Base-by-base conservation (phyloP, 2,329 filamentous ascomycete genomes). In the Cladophialophora bantiana region DNA sequence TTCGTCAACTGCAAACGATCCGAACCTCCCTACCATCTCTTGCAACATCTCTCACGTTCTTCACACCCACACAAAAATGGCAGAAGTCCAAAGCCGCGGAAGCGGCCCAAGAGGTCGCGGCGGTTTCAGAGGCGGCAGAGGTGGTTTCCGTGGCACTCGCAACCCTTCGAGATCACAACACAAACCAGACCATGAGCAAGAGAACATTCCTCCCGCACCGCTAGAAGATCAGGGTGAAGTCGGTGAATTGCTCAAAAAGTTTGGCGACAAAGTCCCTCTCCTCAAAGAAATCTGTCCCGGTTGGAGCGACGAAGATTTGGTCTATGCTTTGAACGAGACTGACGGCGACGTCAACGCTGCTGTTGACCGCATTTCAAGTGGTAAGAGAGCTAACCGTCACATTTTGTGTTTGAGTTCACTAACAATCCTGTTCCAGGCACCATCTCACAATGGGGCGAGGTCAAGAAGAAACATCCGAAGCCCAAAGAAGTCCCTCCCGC, bases 281-380 rank as follows among this genome's bases (percentile, higher is more conserved):
- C 89, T 99, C 78, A 93, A 92, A 83, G 94, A 97, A 79, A 89
- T 98, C 83, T 97, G 97, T 83, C 89, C 92, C 67, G 90, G 93
- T 80, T 98, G 94, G 95, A 94, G 93, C 74, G 92, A 97, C 76
- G 92, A 94, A 79, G 94, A 98, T 79, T 88, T 98, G 71, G 88
- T 98, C 71, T 95, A 95, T 78, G 94, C 94, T 69, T 85, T 99
- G 67, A 89, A 96, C 80, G 95, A 99, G 83, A 81, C 81, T 55
- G 78, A 83, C 67, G 82, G 82, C 69, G 80, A 83, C 70, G 76
- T 83, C 42, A 79, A 82, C 70, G 77, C 77, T 68, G 81, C 81
- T 70, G 81, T 83, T 77, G 81, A 83, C 73, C 80, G 81, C 74
- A 84, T 84, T 65, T 82, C 80, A 71, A 81, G 83, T 79, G 82